Conservation (phyloP, 768 basidiomycete genomes). For the Phallus indusiatus region DNA sequence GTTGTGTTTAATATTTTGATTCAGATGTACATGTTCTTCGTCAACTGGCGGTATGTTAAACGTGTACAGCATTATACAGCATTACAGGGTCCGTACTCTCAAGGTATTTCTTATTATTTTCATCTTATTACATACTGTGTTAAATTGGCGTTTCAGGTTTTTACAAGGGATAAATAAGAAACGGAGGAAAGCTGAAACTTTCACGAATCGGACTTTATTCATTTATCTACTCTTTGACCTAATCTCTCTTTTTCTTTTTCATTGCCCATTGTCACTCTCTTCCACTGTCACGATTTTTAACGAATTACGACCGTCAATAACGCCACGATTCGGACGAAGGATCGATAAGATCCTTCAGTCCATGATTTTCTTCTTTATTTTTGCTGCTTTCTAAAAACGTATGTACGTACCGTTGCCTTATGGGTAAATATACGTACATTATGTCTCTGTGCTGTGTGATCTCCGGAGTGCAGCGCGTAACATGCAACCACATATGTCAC, state of each 20-base stretch:
- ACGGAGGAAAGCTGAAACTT: not conserved
- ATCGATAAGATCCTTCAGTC: no score
- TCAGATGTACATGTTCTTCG: slow-evolving; percentile 68
- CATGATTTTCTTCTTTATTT: no score
- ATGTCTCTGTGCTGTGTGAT: no score
- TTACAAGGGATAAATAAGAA: no score
- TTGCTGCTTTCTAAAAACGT: no score
- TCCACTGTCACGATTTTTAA: not conserved
- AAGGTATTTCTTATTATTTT: not conserved
- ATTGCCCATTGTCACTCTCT: not conserved
- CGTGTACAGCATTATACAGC: slow-evolving; percentile 55
- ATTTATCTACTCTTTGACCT: not conserved
- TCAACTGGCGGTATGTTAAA: slow-evolving; percentile 66
- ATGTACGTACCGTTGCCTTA: no score
- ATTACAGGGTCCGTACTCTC: slow-evolving; percentile 49
- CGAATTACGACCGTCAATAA: not conserved
- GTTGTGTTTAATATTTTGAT: slow-evolving; percentile 9
- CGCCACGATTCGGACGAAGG: no score
- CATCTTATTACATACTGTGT: not conserved
- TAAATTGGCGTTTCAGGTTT: not conserved
- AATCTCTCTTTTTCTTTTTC: not conserved
- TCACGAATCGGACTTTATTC: not conserved
- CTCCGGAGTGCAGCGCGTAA: no score
- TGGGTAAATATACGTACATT: no score
- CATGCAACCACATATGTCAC: no score